These are phyloP conservation scores for Fonsecaea nubica DNA, from an alignment of 2,329 filamentous ascomycete genomes.

Conservation along the genomic window DNA sequence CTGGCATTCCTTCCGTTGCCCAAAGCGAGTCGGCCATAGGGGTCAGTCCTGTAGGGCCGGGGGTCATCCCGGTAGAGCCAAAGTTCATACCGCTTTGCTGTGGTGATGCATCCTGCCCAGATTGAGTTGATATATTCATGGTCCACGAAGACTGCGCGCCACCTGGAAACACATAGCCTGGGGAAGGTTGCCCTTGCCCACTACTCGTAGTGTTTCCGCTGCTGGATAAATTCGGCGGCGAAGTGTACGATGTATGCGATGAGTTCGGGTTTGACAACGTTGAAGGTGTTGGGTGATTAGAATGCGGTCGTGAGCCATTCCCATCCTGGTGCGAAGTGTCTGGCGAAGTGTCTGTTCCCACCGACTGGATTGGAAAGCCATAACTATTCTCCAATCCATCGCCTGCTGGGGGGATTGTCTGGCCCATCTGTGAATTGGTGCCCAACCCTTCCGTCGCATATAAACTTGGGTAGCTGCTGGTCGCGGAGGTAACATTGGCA, in stretches of 20 bases:
- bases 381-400: slow-evolving; percentile 29
- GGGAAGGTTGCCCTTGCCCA: slow-evolving; percentile 22
- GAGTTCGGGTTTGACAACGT: slow-evolving; percentile 32
- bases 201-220: slow-evolving; percentile 22
- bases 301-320: slow-evolving; percentile 33
- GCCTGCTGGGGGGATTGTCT: neutral
- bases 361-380: slow-evolving; percentile 21
- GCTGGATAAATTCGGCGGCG: slow-evolving; percentile 31
- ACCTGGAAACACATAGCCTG: slow-evolving; percentile 18
- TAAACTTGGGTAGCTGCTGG: slow-evolving; percentile 24
- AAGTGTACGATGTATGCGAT: slow-evolving; percentile 36
- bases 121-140: slow-evolving; percentile 11
- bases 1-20: slow-evolving; percentile 32
- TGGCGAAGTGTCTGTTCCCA: slow-evolving; percentile 32
- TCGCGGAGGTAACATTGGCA: slow-evolving; percentile 6
- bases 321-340: slow-evolving; percentile 28
- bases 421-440: slow-evolving; percentile 9
- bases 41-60: slow-evolving; percentile 35
- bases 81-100: slow-evolving; percentile 17
- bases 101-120: slow-evolving; percentile 9
- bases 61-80: slow-evolving; percentile 35
- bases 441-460: slow-evolving; percentile 20
- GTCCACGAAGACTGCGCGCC: slow-evolving; percentile 17
- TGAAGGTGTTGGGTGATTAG: slow-evolving; percentile 37
- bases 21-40: slow-evolving; percentile 35